Evolutionary conservation across 352 stramenopile genomes (phyloP), one percentile per base, ranked within the genome.

Genomic region (Saprolegnia parasitica): DNA sequence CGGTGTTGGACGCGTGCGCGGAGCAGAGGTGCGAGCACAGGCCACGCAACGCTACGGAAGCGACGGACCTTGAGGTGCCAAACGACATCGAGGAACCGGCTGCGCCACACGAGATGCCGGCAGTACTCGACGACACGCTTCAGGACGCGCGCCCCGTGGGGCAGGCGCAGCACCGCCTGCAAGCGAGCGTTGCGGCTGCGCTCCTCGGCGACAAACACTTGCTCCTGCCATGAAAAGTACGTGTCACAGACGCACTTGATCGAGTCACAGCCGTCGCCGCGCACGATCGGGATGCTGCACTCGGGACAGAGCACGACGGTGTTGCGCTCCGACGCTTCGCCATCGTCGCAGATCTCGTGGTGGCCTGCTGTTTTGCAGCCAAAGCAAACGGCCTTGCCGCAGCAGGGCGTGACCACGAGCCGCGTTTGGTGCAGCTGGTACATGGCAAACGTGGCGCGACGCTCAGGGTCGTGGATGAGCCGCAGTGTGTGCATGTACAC

Each of bases 231-330:
- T 6, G 58, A 54, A 52, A 66, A 66, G 23, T 66, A 49, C 11
- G 58, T 40, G 13, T 29, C n/a, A 21, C 58, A 66, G 46, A 66
- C 58, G 26, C 58, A 66, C 26, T 49, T 66, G 21, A 66, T 66
- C 40, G 58, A 66, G 46, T 66, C 37, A 29, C 58, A 66, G 9
- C 58, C 58, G 46, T 66, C 58, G 37, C 58, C 58, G 46, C 58
- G 58, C 3, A 66, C 58, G 37, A 66, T 18, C 26, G 40, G 16
- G 24, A 66, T 66, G 23, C 6, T 26, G 58, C 58, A 66, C 26
- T 56, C n/a, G 26, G 58, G 58, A 24, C 58, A 66, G 9, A 29
- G 20, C 13, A 66, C 35, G 13, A 66, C 37, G 23, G 16, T 11
- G 46, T 66, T 66, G 58, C 24, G 56, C 13, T 49, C 42, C 6